phyloP scores from a whole-genome alignment of 2,329 filamentous ascomycete species.

The Aschersonia sp. region DNA sequence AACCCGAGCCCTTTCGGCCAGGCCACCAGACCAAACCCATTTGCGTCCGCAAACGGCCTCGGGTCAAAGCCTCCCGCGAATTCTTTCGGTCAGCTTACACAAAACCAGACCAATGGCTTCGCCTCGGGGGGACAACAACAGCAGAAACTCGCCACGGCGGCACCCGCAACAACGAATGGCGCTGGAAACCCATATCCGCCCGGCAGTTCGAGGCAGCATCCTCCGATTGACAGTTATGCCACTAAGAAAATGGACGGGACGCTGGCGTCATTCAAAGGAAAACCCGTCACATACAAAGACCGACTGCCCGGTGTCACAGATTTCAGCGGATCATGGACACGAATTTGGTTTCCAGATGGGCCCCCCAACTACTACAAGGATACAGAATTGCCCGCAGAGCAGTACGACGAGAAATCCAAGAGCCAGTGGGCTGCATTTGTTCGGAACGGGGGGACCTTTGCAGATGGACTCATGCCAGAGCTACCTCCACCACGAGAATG shows the following conservation, averaged over 20 bases:
- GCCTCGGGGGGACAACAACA: slow-evolving; percentile 6
- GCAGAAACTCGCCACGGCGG: slow-evolving; percentile 4
- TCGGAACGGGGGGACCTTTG: slow-evolving; percentile 48
- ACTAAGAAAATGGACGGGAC: slow-evolving; percentile 25
- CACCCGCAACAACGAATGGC: not conserved
- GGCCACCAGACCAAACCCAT: not conserved
- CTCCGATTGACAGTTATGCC: slow-evolving; percentile 27
- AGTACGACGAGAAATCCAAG: slow-evolving; percentile 45
- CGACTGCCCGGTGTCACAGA: slow-evolving; percentile 32
- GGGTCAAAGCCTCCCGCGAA: slow-evolving; percentile 1
- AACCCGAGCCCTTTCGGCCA: slow-evolving; percentile 3
- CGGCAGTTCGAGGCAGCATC: slow-evolving; percentile 27
- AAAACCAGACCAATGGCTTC: slow-evolving; percentile 4
- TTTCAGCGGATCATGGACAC: slow-evolving; percentile 40
- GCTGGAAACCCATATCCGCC: slow-evolving; percentile 26
- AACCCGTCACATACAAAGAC: slow-evolving; percentile 42
- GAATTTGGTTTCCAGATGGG: slow-evolving; percentile 62
- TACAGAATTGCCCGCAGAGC: slow-evolving; percentile 41
- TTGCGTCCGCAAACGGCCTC: not conserved
- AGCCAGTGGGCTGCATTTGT: slow-evolving; percentile 50
- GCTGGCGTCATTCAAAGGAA: slow-evolving; percentile 47
- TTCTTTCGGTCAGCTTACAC: slow-evolving; percentile 9
- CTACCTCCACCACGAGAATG: slow-evolving; percentile 67
- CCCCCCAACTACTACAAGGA: slow-evolving; percentile 48
- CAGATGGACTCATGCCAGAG: slow-evolving; percentile 57